phyloP scores from a whole-genome alignment of 176 grass and related monocot genomes.

The Chrysopogon serrulatus region DNA sequence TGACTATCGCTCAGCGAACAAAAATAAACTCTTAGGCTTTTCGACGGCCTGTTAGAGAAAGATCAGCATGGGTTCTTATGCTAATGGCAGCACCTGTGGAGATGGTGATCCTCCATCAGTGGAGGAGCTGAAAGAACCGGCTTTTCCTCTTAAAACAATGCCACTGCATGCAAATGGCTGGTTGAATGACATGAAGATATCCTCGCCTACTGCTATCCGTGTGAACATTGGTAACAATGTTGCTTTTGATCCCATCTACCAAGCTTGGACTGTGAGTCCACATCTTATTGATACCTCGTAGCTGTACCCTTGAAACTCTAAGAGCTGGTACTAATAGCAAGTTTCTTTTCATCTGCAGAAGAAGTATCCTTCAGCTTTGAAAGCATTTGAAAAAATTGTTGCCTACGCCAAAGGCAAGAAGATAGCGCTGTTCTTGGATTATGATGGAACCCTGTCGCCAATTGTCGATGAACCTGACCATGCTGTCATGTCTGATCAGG shows the following conservation, averaged over 20 bases:
- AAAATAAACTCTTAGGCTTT: neutral
- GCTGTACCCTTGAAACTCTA: neutral
- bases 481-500: constrained; percentile 47
- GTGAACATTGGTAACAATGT: constrained; percentile 12
- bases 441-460: constrained; percentile 52
- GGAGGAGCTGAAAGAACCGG: neutral
- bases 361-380: constrained; percentile 55
- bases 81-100: neutral
- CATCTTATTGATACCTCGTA: neutral
- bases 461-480: constrained; percentile 53
- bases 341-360: constrained; percentile 34
- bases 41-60: neutral
- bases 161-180: constrained; percentile 13
- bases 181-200: constrained; percentile 45
- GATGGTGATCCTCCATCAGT: neutral
- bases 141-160: constrained; percentile 6
- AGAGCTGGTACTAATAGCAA: neutral
- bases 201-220: constrained; percentile 32
- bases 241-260: constrained; percentile 22
- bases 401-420: constrained; percentile 27
- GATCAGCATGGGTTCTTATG: constrained; percentile 21
- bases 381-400: constrained; percentile 37
- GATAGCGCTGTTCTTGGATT: constrained; percentile 49
- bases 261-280: constrained; percentile 38
- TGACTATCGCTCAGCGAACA: neutral